Base-by-base conservation (phyloP, 495 filamentous ascomycete species). In the Podospora pseudocomata region DNA sequence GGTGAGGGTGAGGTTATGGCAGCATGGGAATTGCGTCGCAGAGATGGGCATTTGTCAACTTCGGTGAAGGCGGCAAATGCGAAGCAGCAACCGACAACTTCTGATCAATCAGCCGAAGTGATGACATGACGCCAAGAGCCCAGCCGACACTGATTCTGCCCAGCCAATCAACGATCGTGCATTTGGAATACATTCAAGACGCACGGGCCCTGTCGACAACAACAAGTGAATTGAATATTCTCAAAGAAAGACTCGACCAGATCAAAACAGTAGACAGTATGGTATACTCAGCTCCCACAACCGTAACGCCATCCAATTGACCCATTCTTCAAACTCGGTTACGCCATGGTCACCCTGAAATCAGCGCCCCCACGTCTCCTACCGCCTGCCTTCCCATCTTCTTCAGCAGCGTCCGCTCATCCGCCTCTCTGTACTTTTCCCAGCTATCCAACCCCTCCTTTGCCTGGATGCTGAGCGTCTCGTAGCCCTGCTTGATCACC, bases 401-500 rank as follows among this genome's bases (percentile, higher is more conserved):
- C 83, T 97, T 99, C 79, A 99, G 78, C 73, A 93, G 85, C 57
- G 84, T 84, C 75, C 86, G 85, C 76, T 90, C 84, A 73, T 97
- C 93, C 7, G 91, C 90, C 78, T 94, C 91, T 7, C 91, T 80
- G 70, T 87, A 93, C 70, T 83, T 81, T 71, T 88, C 88, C 91
- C 91, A 96, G 23, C 85, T 86, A 78, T 91, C 93, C 68, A 96
- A 74, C 0, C 90, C 94, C 73, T 93, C 92, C 72, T 89, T 91
- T 11, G 90, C 85, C 76, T 94, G 90, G 64, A 98, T 92, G 68
- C 88, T 92, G 72, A 99, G 80, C 54, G 92, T 96, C 78, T 99
- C 95, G 74, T 97, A 98, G 0, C 95, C 95, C 76, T 93, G 90
- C 81, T 95, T 96, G 73, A 99, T 97, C 63, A 97, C 91, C 67